Conservation (phyloP, 2,329 filamentous ascomycete species). For the Waltergamsia citrina region DNA sequence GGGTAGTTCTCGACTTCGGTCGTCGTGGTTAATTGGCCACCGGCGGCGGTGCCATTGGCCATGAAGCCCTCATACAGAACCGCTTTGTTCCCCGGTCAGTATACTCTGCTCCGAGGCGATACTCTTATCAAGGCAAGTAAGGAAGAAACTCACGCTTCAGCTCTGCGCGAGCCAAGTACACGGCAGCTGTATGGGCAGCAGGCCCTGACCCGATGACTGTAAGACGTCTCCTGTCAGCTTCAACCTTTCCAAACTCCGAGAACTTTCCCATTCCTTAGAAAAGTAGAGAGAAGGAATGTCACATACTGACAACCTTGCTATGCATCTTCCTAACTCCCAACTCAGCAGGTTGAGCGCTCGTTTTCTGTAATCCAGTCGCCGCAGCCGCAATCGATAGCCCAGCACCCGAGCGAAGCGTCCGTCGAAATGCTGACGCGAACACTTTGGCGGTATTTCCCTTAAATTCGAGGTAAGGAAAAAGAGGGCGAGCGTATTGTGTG, state of each 20-base stretch:
- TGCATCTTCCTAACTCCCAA: constrained; percentile 62
- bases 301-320: constrained; percentile 81
- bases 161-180: constrained; percentile 92
- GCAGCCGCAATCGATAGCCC: constrained; percentile 66
- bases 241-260: background rate
- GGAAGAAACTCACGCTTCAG: constrained; percentile 56
- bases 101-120: too few species aligned
- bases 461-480: background rate
- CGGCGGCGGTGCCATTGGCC: constrained; percentile 90
- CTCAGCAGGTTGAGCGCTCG: constrained; percentile 24
- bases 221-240: background rate
- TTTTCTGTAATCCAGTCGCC: constrained; percentile 50
- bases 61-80: constrained; percentile 97
- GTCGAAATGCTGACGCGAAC: constrained; percentile 78
- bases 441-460: constrained; percentile 56
- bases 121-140: background rate
- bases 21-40: constrained; percentile 94
- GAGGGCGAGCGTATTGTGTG: too few species aligned
- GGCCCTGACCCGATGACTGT: constrained; percentile 85
- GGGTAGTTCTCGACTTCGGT: constrained; percentile 99
- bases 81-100: constrained; percentile 31
- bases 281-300: constrained; percentile 8
- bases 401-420: constrained; percentile 66
- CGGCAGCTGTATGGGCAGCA: constrained; percentile 91
- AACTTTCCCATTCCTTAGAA: too few species aligned